Percentiles rank a stretch among this genome's conserved stretches.
phyloP scores from a whole-genome alignment of 257 asterid species.

The Orobanche coerulescens region DNA sequence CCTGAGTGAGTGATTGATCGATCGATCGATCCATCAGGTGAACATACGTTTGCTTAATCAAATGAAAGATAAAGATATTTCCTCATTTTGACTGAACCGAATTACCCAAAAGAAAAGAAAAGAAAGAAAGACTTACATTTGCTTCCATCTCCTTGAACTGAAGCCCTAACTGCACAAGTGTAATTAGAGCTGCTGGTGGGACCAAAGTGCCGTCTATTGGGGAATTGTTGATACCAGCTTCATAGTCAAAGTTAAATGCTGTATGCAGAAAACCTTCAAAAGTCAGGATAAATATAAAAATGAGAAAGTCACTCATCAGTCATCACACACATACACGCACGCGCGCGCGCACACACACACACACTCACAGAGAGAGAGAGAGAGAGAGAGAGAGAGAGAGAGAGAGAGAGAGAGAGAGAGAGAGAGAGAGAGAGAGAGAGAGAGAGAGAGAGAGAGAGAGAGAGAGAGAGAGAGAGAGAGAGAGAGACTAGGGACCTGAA shows the following conservation, averaged over 20 bases:
- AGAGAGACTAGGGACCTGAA: not conserved
- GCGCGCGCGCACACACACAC: too few species aligned
- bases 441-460: too few species aligned
- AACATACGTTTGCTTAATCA: too few species aligned
- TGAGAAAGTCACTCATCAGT: not conserved
- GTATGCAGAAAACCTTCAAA: conserved; percentile 31
- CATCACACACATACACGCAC: not conserved
- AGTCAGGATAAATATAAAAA: not conserved
- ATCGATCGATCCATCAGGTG: too few species aligned
- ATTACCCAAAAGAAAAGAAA: not conserved
- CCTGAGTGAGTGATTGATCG: conserved; percentile 24
- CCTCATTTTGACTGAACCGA: not conserved
- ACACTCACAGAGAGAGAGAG: too few species aligned
- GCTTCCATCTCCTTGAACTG: conserved; percentile 41
- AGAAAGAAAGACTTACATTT: conserved; percentile 24
- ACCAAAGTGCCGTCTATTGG: conserved; percentile 28
- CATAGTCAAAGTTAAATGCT: conserved; percentile 37
- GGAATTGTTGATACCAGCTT: conserved; percentile 29
- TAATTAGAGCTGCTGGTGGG: conserved; percentile 38
- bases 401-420: too few species aligned
- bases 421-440: too few species aligned
- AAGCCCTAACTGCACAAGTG: conserved; percentile 39
- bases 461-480: not conserved
- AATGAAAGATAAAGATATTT: not conserved
- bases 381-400: too few species aligned